Evolutionary conservation across 352 stramenopile genomes (phyloP).

Genomic region (Globisporangium nodosum): DNA sequence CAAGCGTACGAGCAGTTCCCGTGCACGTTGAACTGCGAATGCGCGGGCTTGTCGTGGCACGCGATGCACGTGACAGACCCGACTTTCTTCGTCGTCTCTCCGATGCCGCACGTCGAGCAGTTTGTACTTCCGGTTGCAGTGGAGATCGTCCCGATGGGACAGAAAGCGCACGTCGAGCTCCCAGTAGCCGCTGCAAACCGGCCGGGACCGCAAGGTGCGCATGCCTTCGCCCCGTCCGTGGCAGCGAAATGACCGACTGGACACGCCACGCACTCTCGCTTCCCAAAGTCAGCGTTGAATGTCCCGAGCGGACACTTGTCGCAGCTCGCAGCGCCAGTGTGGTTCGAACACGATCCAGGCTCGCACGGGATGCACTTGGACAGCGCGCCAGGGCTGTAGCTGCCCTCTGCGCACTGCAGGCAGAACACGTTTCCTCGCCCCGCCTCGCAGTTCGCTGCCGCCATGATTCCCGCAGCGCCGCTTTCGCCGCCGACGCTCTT

Average conservation of each 20-base stretch:
- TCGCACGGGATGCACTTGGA: conserved; percentile 67
- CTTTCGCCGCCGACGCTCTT: conserved; percentile 47
- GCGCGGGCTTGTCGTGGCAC: conserved; percentile 58
- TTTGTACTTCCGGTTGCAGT: conserved; percentile 37
- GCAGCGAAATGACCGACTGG: conserved; percentile 47
- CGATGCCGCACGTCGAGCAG: conserved; percentile 72
- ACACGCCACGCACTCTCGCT: conserved; percentile 57
- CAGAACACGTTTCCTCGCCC: conserved; percentile 69
- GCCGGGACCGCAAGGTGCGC: conserved; percentile 48
- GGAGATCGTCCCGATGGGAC: conserved; percentile 56
- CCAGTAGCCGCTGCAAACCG: conserved; percentile 41
- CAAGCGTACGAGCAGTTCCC: conserved; percentile 82
- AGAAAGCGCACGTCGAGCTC: conserved; percentile 41
- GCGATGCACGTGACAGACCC: conserved; percentile 39
- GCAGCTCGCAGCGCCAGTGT: conserved; percentile 40
- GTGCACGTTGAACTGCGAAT: conserved; percentile 70
- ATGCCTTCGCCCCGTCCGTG: conserved; percentile 41
- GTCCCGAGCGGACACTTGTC: conserved; percentile 41
- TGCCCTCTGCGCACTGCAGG: conserved; percentile 51
- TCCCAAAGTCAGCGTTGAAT: conserved; percentile 70
- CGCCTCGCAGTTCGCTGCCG: conserved; percentile 49
- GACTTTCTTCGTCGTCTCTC: conserved; percentile 52
- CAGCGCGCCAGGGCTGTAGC: conserved; percentile 49
- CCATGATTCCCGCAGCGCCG: conserved; percentile 42
- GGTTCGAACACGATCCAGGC: conserved; percentile 50